Conservation (phyloP, 495 filamentous ascomycete genomes). For the Parathielavia hyrcaniae region DNA sequence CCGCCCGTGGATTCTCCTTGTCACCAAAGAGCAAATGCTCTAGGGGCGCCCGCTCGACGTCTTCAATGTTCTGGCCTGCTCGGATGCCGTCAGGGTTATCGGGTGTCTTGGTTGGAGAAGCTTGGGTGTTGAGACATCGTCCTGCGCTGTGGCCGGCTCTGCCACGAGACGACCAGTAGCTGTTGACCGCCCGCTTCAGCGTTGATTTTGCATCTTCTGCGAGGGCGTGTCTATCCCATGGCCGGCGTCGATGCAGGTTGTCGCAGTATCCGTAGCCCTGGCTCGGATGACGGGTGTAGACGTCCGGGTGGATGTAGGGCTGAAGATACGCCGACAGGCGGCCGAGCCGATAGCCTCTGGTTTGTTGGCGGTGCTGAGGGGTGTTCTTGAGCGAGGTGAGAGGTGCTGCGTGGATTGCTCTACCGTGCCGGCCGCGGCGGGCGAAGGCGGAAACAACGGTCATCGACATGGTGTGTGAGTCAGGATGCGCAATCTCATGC, state of each 20-base stretch:
- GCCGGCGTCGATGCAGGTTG: slow-evolving; percentile 30
- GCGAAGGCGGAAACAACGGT: slow-evolving; percentile 27
- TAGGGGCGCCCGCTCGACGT: slow-evolving; percentile 33
- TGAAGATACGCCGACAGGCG: slow-evolving; percentile 32
- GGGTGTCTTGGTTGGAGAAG: slow-evolving; percentile 16
- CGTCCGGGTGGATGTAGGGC: slow-evolving; percentile 35
- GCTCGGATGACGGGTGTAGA: slow-evolving; percentile 32
- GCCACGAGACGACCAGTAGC: slow-evolving; percentile 28
- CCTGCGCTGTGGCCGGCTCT: slow-evolving; percentile 5
- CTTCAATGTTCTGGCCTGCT: slow-evolving; percentile 36
- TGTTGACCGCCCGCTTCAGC: slow-evolving; percentile 33
- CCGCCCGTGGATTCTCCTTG: neutral
- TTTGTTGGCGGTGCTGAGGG: slow-evolving; percentile 32
- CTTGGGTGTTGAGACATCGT: slow-evolving; percentile 22
- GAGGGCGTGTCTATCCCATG: slow-evolving; percentile 36
- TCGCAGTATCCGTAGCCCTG: slow-evolving; percentile 41
- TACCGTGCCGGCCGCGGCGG: slow-evolving; percentile 29
- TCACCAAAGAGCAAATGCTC: slow-evolving; percentile 32
- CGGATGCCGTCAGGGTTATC: slow-evolving; percentile 33
- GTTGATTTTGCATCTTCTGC: slow-evolving; percentile 26
- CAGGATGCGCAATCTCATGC: slow-evolving; percentile 14
- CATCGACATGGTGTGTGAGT: slow-evolving; percentile 32
- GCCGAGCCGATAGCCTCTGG: slow-evolving; percentile 43
- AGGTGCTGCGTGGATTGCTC: slow-evolving; percentile 15
- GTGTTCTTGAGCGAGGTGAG: slow-evolving; percentile 15